phyloP scores from a whole-genome alignment of 2,329 filamentous ascomycete species.

The Gaeumannomyces tritici region DNA sequence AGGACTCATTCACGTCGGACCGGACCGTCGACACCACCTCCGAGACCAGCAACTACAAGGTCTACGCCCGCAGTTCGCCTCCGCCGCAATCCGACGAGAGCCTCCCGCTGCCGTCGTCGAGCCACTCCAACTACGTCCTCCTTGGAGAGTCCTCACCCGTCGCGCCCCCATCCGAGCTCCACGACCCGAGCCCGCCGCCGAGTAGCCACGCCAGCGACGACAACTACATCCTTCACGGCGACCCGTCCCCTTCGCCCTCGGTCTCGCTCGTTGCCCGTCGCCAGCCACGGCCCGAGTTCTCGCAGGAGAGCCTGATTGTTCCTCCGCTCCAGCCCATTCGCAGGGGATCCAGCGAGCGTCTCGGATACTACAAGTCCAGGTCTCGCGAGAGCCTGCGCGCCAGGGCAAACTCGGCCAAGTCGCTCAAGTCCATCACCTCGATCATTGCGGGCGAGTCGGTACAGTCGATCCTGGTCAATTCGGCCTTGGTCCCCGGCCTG shows the following conservation, averaged over 20 bases:
- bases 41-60: slow-evolving; percentile 44
- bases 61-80: slow-evolving; percentile 38
- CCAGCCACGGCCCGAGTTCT: slow-evolving; percentile 34
- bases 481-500: slow-evolving; percentile 27
- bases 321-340: slow-evolving; percentile 41
- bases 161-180: slow-evolving; percentile 26
- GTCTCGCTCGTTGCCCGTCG: slow-evolving; percentile 22
- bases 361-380: slow-evolving; percentile 37
- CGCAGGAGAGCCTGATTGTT: slow-evolving; percentile 51
- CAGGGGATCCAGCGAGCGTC: slow-evolving; percentile 36
- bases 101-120: slow-evolving; percentile 29
- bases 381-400: slow-evolving; percentile 45
- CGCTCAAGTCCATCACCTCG: slow-evolving; percentile 44
- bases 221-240: slow-evolving; percentile 46
- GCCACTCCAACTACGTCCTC: slow-evolving; percentile 40
- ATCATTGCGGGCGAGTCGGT: slow-evolving; percentile 39
- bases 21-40: slow-evolving; percentile 34
- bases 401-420: slow-evolving; percentile 21
- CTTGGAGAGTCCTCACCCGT: slow-evolving; percentile 40
- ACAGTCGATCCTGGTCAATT: slow-evolving; percentile 25
- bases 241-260: slow-evolving; percentile 29
- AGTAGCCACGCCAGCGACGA: slow-evolving; percentile 29
- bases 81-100: slow-evolving; percentile 29
- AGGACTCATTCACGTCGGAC: slow-evolving; percentile 28
- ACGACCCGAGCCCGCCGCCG: slow-evolving; percentile 18